These are phyloP conservation scores for Clarireedia homoeocarpa DNA, from an alignment of 2,329 filamentous ascomycete genomes.

Conservation along the genomic window DNA sequence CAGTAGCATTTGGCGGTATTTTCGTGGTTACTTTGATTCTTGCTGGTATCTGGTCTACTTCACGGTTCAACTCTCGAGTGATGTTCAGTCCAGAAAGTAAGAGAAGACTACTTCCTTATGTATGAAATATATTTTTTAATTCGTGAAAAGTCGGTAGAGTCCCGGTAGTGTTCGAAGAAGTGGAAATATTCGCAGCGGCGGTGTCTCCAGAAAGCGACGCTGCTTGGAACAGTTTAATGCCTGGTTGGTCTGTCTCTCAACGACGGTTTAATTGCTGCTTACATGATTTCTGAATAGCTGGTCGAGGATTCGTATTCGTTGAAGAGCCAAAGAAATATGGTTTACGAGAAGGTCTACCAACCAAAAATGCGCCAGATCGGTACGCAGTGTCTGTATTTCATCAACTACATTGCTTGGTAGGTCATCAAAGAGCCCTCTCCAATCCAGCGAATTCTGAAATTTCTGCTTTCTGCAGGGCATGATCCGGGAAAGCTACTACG, in stretches of 20 bases:
- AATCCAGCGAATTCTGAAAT: neutral
- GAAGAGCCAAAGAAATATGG: neutral
- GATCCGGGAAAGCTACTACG: slow-evolving; percentile 4
- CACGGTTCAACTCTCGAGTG: too few species aligned
- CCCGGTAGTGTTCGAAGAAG: neutral
- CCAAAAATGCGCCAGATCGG: neutral
- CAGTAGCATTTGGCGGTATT: too few species aligned
- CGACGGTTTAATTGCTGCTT: neutral
- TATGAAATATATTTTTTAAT: neutral
- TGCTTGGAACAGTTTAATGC: slow-evolving; percentile 1
- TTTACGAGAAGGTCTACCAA: neutral
- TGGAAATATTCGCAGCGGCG: neutral
- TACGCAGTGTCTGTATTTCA: slow-evolving; percentile 7
- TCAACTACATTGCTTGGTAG: slow-evolving; percentile 7
- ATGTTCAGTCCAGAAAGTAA: too few species aligned
- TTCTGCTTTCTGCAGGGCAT: neutral
- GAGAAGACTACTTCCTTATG: neutral
- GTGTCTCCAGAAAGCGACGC: neutral
- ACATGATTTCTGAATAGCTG: neutral
- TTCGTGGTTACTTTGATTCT: too few species aligned
- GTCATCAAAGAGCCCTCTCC: neutral
- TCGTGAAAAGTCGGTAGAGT: neutral
- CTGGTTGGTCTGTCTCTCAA: neutral
- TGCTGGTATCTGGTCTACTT: too few species aligned
- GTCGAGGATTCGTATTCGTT: neutral